These are phyloP conservation scores for Barnettozyma sucrosica DNA, from an alignment of 805 yeast species.

Conservation along the genomic window DNA sequence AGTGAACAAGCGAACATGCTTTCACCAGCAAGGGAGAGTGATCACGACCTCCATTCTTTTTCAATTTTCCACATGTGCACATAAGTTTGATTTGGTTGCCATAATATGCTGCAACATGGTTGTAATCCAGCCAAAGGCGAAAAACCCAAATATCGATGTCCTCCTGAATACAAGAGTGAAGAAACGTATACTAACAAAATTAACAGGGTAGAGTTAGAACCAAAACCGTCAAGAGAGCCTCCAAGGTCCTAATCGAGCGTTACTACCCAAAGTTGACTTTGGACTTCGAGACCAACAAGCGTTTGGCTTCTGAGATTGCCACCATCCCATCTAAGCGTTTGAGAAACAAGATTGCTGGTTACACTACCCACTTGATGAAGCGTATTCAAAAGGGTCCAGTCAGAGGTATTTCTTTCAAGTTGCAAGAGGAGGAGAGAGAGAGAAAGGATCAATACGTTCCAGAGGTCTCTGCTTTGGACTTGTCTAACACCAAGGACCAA, in stretches of 20 bases:
- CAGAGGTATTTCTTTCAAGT: conserved; percentile 99
- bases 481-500: conserved; percentile 91
- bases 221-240: conserved; percentile 99
- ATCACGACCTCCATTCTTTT: background rate
- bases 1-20: too few species aligned
- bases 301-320: conserved; percentile 97
- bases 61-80: too few species aligned
- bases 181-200: conserved; percentile 20
- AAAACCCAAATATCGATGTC: background rate
- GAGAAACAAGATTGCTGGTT: conserved; percentile 99
- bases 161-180: background rate
- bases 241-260: conserved; percentile 98
- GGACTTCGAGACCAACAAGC: conserved; percentile 99
- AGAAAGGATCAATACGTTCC: conserved; percentile 99
- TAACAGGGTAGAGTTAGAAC: conserved; percentile 99
- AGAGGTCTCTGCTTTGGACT: conserved; percentile 99
- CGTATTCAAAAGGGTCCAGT: conserved; percentile 99
- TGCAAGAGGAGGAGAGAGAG: conserved; percentile 99
- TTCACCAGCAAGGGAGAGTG: background rate
- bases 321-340: conserved; percentile 98
- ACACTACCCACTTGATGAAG: conserved; percentile 99
- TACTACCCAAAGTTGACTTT: conserved; percentile 99
- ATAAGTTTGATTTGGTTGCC: too few species aligned
- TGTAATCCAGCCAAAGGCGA: too few species aligned
- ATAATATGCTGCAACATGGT: too few species aligned